Evolutionary conservation across 2,329 filamentous ascomycete species (phyloP).

Genomic region (Monilinia polystroma): DNA sequence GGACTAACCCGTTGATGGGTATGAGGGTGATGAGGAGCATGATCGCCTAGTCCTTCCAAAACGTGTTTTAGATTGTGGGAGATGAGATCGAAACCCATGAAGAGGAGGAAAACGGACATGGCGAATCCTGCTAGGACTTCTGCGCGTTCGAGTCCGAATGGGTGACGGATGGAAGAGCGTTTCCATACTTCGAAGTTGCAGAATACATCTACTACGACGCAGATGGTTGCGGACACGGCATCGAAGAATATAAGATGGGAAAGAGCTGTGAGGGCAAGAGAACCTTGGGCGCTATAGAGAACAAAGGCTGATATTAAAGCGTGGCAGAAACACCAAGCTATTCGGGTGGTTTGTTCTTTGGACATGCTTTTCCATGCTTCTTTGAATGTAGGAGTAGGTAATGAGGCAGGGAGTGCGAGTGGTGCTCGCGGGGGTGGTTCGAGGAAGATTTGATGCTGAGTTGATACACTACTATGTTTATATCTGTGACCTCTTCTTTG

Average conservation of each 20-base stretch:
- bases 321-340: conserved; percentile 90
- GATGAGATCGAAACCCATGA: conserved; percentile 93
- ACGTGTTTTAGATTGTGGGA: conserved; percentile 91
- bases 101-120: conserved; percentile 93
- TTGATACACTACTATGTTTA: conserved; percentile 91
- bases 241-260: conserved; percentile 96
- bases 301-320: conserved; percentile 79
- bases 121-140: conserved; percentile 95
- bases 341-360: conserved; percentile 75
- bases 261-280: conserved; percentile 84
- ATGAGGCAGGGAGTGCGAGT: conserved; percentile 82
- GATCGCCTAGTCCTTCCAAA: conserved; percentile 69
- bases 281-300: conserved; percentile 81
- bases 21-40: conserved; percentile 71
- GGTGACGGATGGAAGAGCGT: conserved; percentile 85
- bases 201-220: conserved; percentile 87
- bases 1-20: conserved; percentile 65
- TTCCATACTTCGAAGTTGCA: conserved; percentile 98
- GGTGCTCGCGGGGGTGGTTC: conserved; percentile 84
- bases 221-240: conserved; percentile 85
- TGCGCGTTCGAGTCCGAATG: conserved; percentile 86
- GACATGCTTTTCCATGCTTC: conserved; percentile 93
- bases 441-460: conserved; percentile 89
- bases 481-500: conserved; percentile 95
- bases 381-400: conserved; percentile 84